Evolutionary conservation across 2,329 filamentous ascomycete genomes (phyloP).

Genomic region (Xylariaceae sp.): DNA sequence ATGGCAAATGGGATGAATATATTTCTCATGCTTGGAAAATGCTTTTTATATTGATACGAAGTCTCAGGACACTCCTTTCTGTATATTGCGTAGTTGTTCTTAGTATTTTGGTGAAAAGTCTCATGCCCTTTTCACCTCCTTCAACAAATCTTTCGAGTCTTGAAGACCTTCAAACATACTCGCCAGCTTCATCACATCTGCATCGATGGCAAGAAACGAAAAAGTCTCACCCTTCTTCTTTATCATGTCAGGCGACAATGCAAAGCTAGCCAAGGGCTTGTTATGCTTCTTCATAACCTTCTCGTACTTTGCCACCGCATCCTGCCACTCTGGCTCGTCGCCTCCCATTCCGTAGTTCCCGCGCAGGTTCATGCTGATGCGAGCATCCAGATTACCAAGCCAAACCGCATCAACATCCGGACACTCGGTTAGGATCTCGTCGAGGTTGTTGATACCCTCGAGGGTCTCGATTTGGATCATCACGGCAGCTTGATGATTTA

Average conservation of each 20-base stretch:
- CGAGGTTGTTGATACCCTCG: slow-evolving; percentile 41
- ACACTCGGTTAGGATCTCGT: slow-evolving; percentile 41
- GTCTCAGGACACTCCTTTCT: too few relatives aligned
- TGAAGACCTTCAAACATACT: slow-evolving; percentile 1
- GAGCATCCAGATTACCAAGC: slow-evolving; percentile 40
- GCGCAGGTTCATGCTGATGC: slow-evolving; percentile 40
- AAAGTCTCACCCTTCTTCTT: slow-evolving; percentile 17
- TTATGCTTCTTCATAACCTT: slow-evolving; percentile 40
- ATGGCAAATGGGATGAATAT: too few relatives aligned
- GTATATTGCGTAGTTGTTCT: too few relatives aligned
- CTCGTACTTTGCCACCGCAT: slow-evolving; percentile 33
- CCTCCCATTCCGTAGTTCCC: slow-evolving; percentile 28
- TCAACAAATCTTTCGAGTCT: slow-evolving; percentile 1
- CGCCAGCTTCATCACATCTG: slow-evolving; percentile 2
- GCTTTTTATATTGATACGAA: too few relatives aligned
- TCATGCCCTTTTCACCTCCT: background rate
- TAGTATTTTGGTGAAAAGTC: too few relatives aligned
- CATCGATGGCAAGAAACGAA: slow-evolving; percentile 4
- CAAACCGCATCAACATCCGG: slow-evolving; percentile 44
- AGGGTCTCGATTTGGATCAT: slow-evolving; percentile 44
- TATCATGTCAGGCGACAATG: slow-evolving; percentile 21
- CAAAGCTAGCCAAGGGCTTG: slow-evolving; percentile 35
- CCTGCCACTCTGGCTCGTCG: slow-evolving; percentile 38
- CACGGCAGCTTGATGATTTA: slow-evolving; percentile 44
- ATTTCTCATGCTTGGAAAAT: too few relatives aligned